These are phyloP conservation scores for Penicillium griseofulvum DNA, from an alignment of 2,329 filamentous ascomycete species.

Conservation along the genomic window DNA sequence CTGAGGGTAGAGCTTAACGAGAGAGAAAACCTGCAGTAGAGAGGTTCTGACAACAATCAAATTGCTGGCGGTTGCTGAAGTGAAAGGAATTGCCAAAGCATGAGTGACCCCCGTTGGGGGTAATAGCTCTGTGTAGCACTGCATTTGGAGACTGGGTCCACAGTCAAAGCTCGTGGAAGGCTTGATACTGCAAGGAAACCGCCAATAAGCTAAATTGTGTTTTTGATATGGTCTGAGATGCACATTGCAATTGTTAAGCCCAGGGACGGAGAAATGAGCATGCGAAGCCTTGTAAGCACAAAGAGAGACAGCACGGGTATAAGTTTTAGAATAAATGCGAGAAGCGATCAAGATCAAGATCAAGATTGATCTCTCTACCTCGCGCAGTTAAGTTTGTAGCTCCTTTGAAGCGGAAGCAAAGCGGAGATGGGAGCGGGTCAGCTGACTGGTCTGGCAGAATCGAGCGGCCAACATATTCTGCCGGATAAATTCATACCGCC, in stretches of 20 bases:
- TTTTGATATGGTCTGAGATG: constrained; percentile 3
- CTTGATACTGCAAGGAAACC: neutral
- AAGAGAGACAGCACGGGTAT: neutral
- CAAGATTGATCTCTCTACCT: constrained; percentile 1
- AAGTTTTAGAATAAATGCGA: neutral
- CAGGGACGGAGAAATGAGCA: neutral
- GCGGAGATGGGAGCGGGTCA: neutral
- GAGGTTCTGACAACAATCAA: constrained; percentile 90
- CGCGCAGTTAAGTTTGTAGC: constrained; percentile 4
- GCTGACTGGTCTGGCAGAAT: constrained; percentile 7
- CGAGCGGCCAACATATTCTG: neutral
- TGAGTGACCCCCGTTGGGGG: constrained; percentile 93
- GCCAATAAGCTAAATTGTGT: constrained; percentile 11
- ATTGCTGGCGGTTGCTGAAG: constrained; percentile 72
- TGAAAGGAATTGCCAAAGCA: constrained; percentile 75
- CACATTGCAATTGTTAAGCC: constrained; percentile 13
- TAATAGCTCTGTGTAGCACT: constrained; percentile 95
- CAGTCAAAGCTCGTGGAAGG: neutral
- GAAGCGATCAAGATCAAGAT: neutral
- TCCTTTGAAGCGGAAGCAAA: constrained; percentile 5
- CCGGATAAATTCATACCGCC: neutral
- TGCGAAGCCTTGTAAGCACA: neutral
- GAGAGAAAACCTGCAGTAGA: constrained; percentile 83
- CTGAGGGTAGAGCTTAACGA: constrained; percentile 55
- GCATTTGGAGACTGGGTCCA: constrained; percentile 57